These are phyloP conservation scores for Elsinoe necatrix DNA, from an alignment of 2,329 filamentous ascomycete species.

Conservation along the genomic window DNA sequence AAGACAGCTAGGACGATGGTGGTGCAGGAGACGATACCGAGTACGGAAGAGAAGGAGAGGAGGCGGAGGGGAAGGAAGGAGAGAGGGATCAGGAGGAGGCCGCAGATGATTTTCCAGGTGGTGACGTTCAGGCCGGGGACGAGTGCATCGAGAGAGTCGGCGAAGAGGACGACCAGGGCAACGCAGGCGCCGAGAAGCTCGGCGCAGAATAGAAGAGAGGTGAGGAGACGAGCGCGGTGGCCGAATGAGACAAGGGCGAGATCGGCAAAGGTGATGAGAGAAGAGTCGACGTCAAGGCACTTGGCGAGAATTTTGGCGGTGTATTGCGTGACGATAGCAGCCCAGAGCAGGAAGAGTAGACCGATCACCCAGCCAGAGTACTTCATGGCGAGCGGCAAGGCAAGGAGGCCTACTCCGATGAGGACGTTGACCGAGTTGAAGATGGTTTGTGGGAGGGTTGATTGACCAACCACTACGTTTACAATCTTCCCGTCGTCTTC, in stretches of 20 bases:
- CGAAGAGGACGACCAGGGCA: constrained; percentile 84
- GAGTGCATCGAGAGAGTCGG: constrained; percentile 76
- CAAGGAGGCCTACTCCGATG: constrained; percentile 82
- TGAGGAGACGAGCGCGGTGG: constrained; percentile 66
- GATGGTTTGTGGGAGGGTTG: constrained; percentile 88
- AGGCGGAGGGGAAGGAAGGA: constrained; percentile 76
- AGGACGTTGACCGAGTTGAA: constrained; percentile 95
- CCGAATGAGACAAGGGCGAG: constrained; percentile 88
- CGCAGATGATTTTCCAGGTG: constrained; percentile 80
- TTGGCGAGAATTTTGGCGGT: constrained; percentile 78
- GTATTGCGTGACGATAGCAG: constrained; percentile 70
- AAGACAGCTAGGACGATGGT: constrained; percentile 79
- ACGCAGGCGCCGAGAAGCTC: constrained; percentile 85
- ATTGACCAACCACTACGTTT: constrained; percentile 79
- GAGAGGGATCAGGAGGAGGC: constrained; percentile 67
- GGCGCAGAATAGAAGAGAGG: constrained; percentile 77
- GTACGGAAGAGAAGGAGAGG: constrained; percentile 80
- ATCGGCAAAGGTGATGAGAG: constrained; percentile 88
- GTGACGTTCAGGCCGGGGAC: constrained; percentile 61
- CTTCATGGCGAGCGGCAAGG: constrained; percentile 76
- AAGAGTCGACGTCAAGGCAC: constrained; percentile 78
- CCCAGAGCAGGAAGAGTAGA: constrained; percentile 62
- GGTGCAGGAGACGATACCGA: constrained; percentile 86
- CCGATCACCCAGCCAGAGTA: constrained; percentile 86
- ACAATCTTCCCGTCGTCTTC: constrained; percentile 76